A percentile compares a stretch with the other conserved stretches of the same genome.
Conservation (phyloP, 2,329 filamentous ascomycete genomes). For the Cytospora piceicola region DNA sequence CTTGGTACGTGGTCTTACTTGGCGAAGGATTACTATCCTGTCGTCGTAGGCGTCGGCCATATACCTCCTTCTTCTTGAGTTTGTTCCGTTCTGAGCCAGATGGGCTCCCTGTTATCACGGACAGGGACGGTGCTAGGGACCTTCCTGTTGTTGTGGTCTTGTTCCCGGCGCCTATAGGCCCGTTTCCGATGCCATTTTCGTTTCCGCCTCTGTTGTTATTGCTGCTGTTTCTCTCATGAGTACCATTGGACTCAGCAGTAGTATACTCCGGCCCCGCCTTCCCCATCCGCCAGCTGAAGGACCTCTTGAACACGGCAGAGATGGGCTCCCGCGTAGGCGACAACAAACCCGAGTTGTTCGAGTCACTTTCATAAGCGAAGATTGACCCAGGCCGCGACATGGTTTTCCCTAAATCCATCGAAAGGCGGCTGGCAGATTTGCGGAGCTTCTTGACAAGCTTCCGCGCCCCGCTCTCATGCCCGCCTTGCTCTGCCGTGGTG, state of each 20-base stretch:
- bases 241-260: conserved; percentile 1
- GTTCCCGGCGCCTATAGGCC: not conserved
- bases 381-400: conserved; percentile 9
- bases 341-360: conserved; percentile 15
- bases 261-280: conserved; percentile 3
- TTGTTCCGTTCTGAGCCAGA: conserved; percentile 23
- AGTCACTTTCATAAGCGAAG: conserved; percentile 9
- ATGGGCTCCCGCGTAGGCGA: conserved; percentile 20
- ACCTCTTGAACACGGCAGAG: conserved; percentile 24
- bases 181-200: not conserved
- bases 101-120: conserved; percentile 18
- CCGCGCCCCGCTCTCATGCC: conserved; percentile 35
- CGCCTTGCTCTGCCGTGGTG: conserved; percentile 32
- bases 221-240: not conserved
- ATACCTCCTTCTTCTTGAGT: conserved; percentile 26
- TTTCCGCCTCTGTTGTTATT: conserved; percentile 3
- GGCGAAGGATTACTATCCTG: not conserved
- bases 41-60: conserved; percentile 19
- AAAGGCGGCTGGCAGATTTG: conserved; percentile 51
- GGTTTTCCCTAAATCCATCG: conserved; percentile 44
- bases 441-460: conserved; percentile 58
- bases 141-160: not conserved
- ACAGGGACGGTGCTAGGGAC: conserved; percentile 15
- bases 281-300: conserved; percentile 25
- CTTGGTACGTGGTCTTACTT: not conserved